A percentile compares a stretch with the other conserved stretches of the same genome.
These are phyloP conservation scores for Hypomontagnella submonticulosa DNA, from an alignment of 495 filamentous ascomycete species.

Conservation along the genomic window DNA sequence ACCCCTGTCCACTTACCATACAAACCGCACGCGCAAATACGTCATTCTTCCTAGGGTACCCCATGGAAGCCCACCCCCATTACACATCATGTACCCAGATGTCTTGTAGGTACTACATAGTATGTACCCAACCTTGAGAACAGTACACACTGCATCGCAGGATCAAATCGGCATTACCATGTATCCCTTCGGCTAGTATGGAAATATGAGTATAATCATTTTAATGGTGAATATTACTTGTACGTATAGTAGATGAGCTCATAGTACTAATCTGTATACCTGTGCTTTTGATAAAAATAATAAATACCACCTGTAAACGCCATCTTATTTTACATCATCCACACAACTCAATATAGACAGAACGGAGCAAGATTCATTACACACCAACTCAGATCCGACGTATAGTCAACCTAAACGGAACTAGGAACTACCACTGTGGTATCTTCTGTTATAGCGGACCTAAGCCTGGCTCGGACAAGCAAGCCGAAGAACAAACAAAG, in stretches of 20 bases:
- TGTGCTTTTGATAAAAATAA: slow-evolving; percentile 1
- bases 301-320: slow-evolving; percentile 33
- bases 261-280: not conserved
- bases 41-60: slow-evolving; percentile 21
- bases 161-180: slow-evolving; percentile 24
- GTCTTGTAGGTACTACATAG: too few relatives aligned
- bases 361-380: slow-evolving; percentile 7
- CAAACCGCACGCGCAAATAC: slow-evolving; percentile 27
- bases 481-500: slow-evolving; percentile 33
- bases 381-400: slow-evolving; percentile 29
- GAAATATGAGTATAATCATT: too few relatives aligned
- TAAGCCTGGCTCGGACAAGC: slow-evolving; percentile 28
- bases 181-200: not conserved
- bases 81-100: slow-evolving; percentile 15
- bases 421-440: too few relatives aligned
- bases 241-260: not conserved
- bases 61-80: not conserved
- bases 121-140: too few relatives aligned
- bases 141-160: too few relatives aligned
- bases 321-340: slow-evolving; percentile 21
- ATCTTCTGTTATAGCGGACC: not conserved
- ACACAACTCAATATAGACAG: slow-evolving; percentile 8
- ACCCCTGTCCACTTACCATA: slow-evolving; percentile 21
- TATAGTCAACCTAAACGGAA: slow-evolving; percentile 6
- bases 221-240: slow-evolving; percentile 16